Evolutionary conservation across 2,329 filamentous ascomycete species (phyloP).

Genomic region (Polytolypa hystricis): DNA sequence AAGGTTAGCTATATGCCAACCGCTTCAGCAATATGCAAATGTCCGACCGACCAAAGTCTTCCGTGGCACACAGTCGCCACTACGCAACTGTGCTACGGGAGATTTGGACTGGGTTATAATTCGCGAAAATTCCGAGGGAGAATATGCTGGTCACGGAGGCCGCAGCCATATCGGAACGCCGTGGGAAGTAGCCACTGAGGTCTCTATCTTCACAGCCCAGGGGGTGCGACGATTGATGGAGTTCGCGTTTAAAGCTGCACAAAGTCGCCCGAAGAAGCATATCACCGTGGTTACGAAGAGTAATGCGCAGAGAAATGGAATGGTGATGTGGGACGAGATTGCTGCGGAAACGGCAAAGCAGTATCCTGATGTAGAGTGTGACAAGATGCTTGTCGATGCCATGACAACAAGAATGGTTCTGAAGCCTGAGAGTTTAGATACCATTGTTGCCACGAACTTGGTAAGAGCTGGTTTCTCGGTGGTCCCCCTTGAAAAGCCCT

Average conservation of each 20-base stretch:
- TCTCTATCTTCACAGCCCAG: conserved; percentile 43
- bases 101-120: conserved; percentile 47
- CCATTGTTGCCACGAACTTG: conserved; percentile 44
- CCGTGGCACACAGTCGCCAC: conserved; percentile 40
- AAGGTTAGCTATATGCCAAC: conserved; percentile 44
- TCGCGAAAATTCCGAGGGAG: conserved; percentile 46
- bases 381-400: conserved; percentile 48
- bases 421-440: conserved; percentile 40
- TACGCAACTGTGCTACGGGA: conserved; percentile 35
- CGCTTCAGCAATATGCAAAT: conserved; percentile 48
- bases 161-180: conserved; percentile 40
- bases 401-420: conserved; percentile 46
- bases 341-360: conserved; percentile 37
- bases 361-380: conserved; percentile 40
- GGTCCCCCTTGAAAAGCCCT: neutral
- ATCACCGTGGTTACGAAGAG: conserved; percentile 46
- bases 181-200: conserved; percentile 44
- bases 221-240: conserved; percentile 41
- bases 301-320: conserved; percentile 44
- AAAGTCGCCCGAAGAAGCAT: conserved; percentile 36
- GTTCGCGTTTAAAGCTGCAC: conserved; percentile 44
- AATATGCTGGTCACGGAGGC: conserved; percentile 46
- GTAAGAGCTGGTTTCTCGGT: conserved; percentile 2
- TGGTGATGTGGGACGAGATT: conserved; percentile 48
- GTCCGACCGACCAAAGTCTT: conserved; percentile 44